A percentile compares a stretch with the other conserved stretches of the same genome.
Conservation (phyloP, 208 protist genomes). For the Leishmania braziliensis region DNA sequence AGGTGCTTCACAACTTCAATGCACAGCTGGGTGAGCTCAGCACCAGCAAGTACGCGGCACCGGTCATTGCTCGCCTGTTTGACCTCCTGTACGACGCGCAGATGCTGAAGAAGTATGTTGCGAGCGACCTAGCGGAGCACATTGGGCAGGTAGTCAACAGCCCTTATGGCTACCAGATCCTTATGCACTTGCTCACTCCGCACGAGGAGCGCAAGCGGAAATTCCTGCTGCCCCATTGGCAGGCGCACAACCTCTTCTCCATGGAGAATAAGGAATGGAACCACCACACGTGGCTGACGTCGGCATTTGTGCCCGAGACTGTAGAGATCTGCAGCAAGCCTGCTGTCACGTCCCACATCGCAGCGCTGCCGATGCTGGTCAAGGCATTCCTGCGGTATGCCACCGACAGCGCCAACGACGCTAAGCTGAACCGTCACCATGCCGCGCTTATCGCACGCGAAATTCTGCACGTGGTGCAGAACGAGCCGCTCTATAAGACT, state of each 20-base stretch:
- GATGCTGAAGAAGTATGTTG: constrained; percentile 83
- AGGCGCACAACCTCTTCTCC: constrained; percentile 85
- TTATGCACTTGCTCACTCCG: constrained; percentile 88
- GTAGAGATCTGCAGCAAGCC: constrained; percentile 86
- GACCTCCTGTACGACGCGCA: constrained; percentile 88
- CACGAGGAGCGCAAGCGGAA: constrained; percentile 59
- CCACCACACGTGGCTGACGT: constrained; percentile 85
- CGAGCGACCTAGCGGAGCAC: constrained; percentile 63
- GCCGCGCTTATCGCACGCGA: constrained; percentile 74
- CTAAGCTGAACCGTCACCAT: constrained; percentile 70
- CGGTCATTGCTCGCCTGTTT: constrained; percentile 85
- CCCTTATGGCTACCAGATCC: constrained; percentile 82
- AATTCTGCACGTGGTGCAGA: constrained; percentile 57
- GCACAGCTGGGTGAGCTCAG: constrained; percentile 69
- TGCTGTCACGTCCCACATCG: constrained; percentile 76
- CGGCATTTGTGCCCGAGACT: constrained; percentile 64
- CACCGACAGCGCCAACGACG: constrained; percentile 30
- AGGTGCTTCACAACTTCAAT: constrained; percentile 72
- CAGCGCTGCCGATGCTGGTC: constrained; percentile 65
- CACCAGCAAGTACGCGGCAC: constrained; percentile 84
- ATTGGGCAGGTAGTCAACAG: constrained; percentile 81
- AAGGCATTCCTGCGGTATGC: constrained; percentile 51
- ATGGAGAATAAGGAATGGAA: constrained; percentile 85
- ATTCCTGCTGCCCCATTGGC: constrained; percentile 84
- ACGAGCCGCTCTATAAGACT: constrained; percentile 57